phyloP scores from a whole-genome alignment of 2,329 filamentous ascomycete genomes.

The Trichoderma endophyticum region DNA sequence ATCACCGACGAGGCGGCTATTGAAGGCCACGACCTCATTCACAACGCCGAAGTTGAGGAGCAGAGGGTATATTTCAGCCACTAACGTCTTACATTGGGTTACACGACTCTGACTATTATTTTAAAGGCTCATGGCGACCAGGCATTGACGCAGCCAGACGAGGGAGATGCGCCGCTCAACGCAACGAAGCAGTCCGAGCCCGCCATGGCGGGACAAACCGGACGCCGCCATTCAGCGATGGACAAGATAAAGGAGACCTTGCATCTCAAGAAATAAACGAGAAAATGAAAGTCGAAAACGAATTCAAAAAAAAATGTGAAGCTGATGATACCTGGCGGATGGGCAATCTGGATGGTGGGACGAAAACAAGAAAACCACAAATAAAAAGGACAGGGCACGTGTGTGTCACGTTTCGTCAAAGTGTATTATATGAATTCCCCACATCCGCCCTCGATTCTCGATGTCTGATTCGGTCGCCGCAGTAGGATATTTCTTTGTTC shows the following conservation, averaged over 20 bases:
- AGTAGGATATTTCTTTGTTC: not conserved
- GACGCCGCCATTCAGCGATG: slow-evolving; percentile 11
- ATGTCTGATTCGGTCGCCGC: not conserved
- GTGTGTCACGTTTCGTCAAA: not conserved
- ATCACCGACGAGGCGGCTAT: slow-evolving; percentile 32
- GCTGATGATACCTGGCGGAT: not conserved
- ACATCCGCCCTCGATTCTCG: not conserved
- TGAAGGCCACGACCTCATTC: slow-evolving; percentile 35
- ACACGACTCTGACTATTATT: not conserved
- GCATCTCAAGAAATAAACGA: slow-evolving; percentile 18
- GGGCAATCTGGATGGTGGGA: not conserved
- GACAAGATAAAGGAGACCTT: slow-evolving; percentile 19
- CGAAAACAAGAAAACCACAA: not conserved
- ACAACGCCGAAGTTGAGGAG: slow-evolving; percentile 34
- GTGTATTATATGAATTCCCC: not conserved
- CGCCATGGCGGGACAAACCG: not conserved
- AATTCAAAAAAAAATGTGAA: not conserved
- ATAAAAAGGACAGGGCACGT: not conserved
- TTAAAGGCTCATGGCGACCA: slow-evolving; percentile 13
- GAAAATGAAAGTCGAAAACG: not conserved
- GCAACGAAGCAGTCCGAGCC: not conserved
- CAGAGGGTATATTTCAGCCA: slow-evolving; percentile 22
- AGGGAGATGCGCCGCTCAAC: not conserved
- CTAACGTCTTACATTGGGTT: too few relatives aligned
- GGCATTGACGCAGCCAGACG: slow-evolving; percentile 17